Conservation (phyloP, 495 filamentous ascomycete species). For the Neurospora sp. region DNA sequence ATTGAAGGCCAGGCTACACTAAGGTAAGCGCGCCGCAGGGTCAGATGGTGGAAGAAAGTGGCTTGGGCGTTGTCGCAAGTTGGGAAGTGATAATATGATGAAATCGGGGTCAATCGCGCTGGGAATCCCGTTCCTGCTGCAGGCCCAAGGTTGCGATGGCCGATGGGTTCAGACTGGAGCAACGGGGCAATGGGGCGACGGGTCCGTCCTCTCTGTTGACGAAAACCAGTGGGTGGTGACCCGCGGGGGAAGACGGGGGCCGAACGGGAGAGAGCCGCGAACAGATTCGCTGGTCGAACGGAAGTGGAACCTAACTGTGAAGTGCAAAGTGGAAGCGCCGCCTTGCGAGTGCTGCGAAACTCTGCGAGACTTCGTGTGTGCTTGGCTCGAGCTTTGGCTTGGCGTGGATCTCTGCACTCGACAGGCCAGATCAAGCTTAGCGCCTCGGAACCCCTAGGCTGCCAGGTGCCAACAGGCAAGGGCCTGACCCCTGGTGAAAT, state of each 20-base stretch:
- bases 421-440: neutral
- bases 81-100: neutral
- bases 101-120: neutral
- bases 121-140: conserved; percentile 3
- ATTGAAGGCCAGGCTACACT: neutral
- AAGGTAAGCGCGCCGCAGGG: neutral
- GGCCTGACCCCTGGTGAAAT: neutral
- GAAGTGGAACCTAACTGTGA: neutral
- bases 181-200: neutral
- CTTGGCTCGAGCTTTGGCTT: no score
- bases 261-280: neutral
- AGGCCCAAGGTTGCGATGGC: conserved; percentile 24
- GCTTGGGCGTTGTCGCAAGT: neutral
- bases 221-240: neutral
- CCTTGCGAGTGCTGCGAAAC: neutral
- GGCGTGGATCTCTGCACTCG: neutral
- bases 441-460: neutral
- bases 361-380: neutral
- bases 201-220: neutral
- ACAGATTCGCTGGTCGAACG: neutral
- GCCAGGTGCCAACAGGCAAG: neutral
- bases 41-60: neutral
- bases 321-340: neutral
- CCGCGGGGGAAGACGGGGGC: neutral
- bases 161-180: conserved; percentile 4